Percentiles rank a stretch among this genome's conserved stretches.
Evolutionary conservation across 805 yeast species (phyloP).

Genomic region (Lachancea nothofagi): DNA sequence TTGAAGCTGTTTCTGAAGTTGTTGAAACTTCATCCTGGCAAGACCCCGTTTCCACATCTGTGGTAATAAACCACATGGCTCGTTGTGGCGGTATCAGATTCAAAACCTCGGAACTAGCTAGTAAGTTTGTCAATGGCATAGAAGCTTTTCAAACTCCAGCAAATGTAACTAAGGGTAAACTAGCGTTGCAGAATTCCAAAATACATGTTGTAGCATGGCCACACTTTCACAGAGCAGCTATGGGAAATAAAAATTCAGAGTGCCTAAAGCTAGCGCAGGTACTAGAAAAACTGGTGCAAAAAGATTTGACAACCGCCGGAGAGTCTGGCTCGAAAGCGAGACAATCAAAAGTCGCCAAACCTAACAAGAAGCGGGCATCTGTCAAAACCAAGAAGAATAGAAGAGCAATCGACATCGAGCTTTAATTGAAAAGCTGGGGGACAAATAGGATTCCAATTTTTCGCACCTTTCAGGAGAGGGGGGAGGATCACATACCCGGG

Average conservation of each 20-base stretch:
- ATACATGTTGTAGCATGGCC: conserved; percentile 7
- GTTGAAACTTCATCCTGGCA: conserved; percentile 18
- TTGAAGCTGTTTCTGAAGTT: conserved; percentile 33
- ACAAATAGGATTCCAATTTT: neutral
- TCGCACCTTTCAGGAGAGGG: neutral
- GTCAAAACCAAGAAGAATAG: conserved; percentile 1
- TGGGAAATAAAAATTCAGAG: conserved; percentile 22
- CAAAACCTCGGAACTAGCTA: conserved; percentile 10
- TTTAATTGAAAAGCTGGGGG: no score
- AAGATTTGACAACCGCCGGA: conserved; percentile 3
- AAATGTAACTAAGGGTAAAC: conserved; percentile 5
- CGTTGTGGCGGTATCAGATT: conserved; percentile 26
- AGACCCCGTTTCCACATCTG: conserved; percentile 17
- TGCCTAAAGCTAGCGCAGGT: conserved; percentile 20
- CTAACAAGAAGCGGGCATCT: neutral
- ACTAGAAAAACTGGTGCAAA: conserved; percentile 15
- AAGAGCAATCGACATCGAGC: conserved; percentile 5
- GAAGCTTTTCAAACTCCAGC: conserved; percentile 1
- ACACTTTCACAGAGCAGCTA: conserved; percentile 13
- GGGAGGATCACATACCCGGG: no score
- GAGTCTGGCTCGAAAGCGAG: conserved; percentile 7
- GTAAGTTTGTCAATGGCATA: neutral
- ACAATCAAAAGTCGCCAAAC: conserved; percentile 17
- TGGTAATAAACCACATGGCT: conserved; percentile 25
- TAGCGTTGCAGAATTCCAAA: conserved; percentile 6